Base-by-base conservation (phyloP, 805 yeast genomes). In the Metschnikowia chrysomelidarum region DNA sequence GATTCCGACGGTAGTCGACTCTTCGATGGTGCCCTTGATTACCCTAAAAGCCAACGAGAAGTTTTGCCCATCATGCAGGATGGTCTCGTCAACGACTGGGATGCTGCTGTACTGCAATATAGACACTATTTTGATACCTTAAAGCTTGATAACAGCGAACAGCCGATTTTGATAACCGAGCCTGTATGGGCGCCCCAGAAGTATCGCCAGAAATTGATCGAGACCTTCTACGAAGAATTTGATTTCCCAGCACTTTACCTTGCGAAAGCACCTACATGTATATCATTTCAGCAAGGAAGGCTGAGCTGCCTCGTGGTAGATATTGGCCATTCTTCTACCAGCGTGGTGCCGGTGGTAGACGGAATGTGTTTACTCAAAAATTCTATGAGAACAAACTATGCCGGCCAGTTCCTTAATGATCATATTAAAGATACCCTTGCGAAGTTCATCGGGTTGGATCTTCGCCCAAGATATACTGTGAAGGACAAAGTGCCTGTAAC, bases 291-390 rank as follows among this genome's bases (percentile, higher is more conserved):
- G 8, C 82, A 84, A 45, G 96, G 95, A 3, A 73, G 94, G 55
- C 88, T 95, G 28, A 82, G 82, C 41, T 87, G 95, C 56, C 65
- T 87, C 20, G 87, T 87, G 24, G 91, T 87, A 24, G 95, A 87
- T 57, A 62, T 86, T 24, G 96, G 96, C 5, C 93, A 85, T 53
- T 89, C 84, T 54, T 64, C 80, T 2, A 68, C 75, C 13, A 78
- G 87, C 42, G 89, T 80, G 1, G 82, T 93, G 4, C 95, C 89
- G 2, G 87, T 84, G 14, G 78, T 81, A 41, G 95, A 83, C 60
- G 95, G 94, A 16, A 76, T 82, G 60, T 81, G 87, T 29, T 62
- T 85, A 38, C 71, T 82, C 29, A 81, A 76, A 46, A 81, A 80
- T 49, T 83, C 79, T 11, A 75, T 71, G 63, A 79, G 78, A 50